Conservation (phyloP, 495 filamentous ascomycete species). For the Talaromyces liani region DNA sequence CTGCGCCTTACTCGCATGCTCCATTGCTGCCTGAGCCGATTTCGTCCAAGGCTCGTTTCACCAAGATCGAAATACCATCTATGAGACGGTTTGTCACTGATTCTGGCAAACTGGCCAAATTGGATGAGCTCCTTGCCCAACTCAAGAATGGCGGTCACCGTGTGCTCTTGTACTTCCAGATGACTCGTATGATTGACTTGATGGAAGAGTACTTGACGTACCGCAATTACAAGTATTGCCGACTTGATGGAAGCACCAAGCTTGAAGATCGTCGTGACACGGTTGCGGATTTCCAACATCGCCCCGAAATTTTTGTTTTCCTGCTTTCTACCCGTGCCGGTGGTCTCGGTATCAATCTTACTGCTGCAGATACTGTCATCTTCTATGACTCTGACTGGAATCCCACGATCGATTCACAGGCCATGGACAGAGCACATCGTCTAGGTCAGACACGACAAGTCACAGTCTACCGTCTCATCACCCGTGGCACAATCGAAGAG, state of each 20-base stretch:
- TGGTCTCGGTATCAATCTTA: conserved; percentile 96
- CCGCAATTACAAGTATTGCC: conserved; percentile 96
- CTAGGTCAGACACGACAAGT: conserved; percentile 95
- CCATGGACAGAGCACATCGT: conserved; percentile 98
- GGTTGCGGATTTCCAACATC: conserved; percentile 90
- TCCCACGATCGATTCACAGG: conserved; percentile 95
- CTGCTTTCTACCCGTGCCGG: conserved; percentile 91
- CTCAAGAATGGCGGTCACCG: conserved; percentile 91
- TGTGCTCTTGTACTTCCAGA: conserved; percentile 99
- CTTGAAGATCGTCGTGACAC: conserved; percentile 95
- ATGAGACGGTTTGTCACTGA: conserved; percentile 98
- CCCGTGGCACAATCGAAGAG: conserved; percentile 94
- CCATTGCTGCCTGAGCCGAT: conserved; percentile 66
- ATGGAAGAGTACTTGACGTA: conserved; percentile 99
- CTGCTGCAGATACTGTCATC: conserved; percentile 87
- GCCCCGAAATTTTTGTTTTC: conserved; percentile 93
- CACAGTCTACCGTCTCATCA: conserved; percentile 95
- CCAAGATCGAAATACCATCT: conserved; percentile 87
- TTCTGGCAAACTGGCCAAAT: conserved; percentile 87
- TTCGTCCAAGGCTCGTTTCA: conserved; percentile 74
- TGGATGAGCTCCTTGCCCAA: conserved; percentile 78
- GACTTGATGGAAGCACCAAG: conserved; percentile 96
- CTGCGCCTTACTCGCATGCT: conserved; percentile 51
- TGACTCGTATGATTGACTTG: conserved; percentile 99
- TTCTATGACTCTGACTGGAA: conserved; percentile 99